Evolutionary conservation across 768 basidiomycete species (phyloP), one percentile per base, ranked within the genome.

Genomic region (Fistulinella prunicolor): DNA sequence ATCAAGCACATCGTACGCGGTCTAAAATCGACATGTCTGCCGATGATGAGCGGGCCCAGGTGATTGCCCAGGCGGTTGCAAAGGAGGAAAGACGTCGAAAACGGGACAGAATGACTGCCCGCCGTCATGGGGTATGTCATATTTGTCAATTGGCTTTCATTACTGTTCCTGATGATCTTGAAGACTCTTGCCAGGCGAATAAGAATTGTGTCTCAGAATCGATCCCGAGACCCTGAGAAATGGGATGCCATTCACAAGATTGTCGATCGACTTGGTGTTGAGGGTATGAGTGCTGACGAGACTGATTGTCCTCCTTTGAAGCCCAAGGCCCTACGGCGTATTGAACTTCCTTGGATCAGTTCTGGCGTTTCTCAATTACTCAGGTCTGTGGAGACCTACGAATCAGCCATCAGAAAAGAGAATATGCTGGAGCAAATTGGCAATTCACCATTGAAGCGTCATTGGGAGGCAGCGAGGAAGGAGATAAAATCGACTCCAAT

Each of bases 241-340:
- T 54, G 40, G 40, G 36, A 46, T 20, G 19, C 17, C 3, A 36
- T 45, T 20, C 1, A 1, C 4, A 20, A 32, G 7, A 34, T 46
- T 3, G 30, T 42, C 19, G 20, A 20, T 4, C 6, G 22, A 21
- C 43, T 54, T 6, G 20, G 19, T 23, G 10, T 54, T 6, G 20
- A 51, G 5, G 49, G 49, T 7, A 50, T 53, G 51, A 53, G 48
- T 20, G 38, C 38, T 23, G 48, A 53, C 17, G 20, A 53, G n/a
- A 53, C 42, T 14, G 38, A 53, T 9, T 17, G 10, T 13, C 29
- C 37, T 13, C 2, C 10, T 10, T 10, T 2, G 0, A 20, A 28
- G 10, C 35, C 16, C 0, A 48, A 42, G 35, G 16, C 16, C 3
- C 9, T 48, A 1, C 0, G 6, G 12, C 3, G n/a, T 9, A 3